Conservation (phyloP, 495 filamentous ascomycete species). For the Jackrogersella multiformis region DNA sequence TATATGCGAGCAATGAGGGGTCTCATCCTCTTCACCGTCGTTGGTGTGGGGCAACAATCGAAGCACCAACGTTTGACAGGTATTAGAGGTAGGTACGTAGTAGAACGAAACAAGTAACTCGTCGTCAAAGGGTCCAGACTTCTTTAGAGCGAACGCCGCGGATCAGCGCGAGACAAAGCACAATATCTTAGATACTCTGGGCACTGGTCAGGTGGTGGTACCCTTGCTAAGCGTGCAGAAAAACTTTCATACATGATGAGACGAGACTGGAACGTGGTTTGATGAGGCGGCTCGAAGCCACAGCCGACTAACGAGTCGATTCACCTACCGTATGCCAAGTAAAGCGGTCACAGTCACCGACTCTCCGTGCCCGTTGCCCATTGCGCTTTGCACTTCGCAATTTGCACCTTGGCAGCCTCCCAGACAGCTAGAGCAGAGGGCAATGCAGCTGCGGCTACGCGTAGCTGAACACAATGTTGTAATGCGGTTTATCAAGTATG, state of each 20-base stretch:
- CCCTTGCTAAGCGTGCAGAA: background rate
- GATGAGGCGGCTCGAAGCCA: slow-evolving; percentile 41
- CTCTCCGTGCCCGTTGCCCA: slow-evolving; percentile 32
- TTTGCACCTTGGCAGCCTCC: background rate
- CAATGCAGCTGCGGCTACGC: slow-evolving; percentile 36
- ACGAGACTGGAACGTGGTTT: slow-evolving; percentile 40
- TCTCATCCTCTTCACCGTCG: slow-evolving; percentile 26
- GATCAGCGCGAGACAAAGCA: slow-evolving; percentile 27
- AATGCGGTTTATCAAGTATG: slow-evolving; percentile 30
- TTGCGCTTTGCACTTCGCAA: too few relatives aligned
- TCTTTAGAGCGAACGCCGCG: slow-evolving; percentile 28
- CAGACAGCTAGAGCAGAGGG: background rate
- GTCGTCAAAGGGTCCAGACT: slow-evolving; percentile 29
- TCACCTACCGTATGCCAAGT: slow-evolving; percentile 9
- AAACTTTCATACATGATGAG: slow-evolving; percentile 16
- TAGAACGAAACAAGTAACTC: slow-evolving; percentile 24
- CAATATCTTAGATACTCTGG: background rate
- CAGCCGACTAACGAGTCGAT: slow-evolving; percentile 18
- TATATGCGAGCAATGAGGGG: slow-evolving; percentile 38
- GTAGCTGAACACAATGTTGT: slow-evolving; percentile 21
- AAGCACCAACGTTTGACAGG: slow-evolving; percentile 35
- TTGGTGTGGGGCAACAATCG: slow-evolving; percentile 8
- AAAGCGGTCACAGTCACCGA: slow-evolving; percentile 33
- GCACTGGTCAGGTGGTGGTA: background rate
- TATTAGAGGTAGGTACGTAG: too few relatives aligned